These are phyloP conservation scores for Geosmithia putterillii DNA, from an alignment of 2,329 filamentous ascomycete species.

Conservation along the genomic window DNA sequence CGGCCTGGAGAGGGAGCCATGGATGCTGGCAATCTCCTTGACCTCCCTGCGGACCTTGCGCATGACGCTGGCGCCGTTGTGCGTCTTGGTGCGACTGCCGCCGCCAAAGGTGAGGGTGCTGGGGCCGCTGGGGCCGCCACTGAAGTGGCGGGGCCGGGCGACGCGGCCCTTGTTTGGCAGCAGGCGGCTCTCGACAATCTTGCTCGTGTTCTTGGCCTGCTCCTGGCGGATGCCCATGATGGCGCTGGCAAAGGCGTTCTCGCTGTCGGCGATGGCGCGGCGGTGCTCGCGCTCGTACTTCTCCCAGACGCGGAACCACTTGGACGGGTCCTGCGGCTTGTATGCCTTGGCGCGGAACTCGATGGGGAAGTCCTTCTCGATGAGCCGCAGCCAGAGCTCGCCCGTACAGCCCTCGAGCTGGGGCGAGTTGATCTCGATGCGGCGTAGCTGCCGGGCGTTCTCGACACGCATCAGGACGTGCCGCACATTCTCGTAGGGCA, in stretches of 20 bases:
- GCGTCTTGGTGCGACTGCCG: constrained; percentile 39
- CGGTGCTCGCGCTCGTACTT: constrained; percentile 51
- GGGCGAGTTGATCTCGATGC: constrained; percentile 63
- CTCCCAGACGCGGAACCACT: constrained; percentile 70
- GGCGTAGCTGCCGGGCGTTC: constrained; percentile 60
- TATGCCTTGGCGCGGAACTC: constrained; percentile 49
- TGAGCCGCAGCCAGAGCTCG: constrained; percentile 70
- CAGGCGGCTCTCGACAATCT: constrained; percentile 37
- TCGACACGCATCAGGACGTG: constrained; percentile 61
- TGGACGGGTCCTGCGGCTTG: constrained; percentile 50
- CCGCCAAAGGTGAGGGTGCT: constrained; percentile 26
- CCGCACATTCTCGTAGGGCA: constrained; percentile 50
- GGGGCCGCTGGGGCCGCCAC: constrained; percentile 13
- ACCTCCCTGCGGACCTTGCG: constrained; percentile 44
- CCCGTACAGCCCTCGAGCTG: constrained; percentile 58
- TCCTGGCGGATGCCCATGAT: constrained; percentile 45
- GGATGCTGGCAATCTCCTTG: constrained; percentile 35
- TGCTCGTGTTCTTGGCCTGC: constrained; percentile 43
- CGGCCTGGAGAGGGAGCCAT: constrained; percentile 29
- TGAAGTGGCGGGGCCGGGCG: constrained; percentile 6
- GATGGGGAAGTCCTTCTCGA: constrained; percentile 62
- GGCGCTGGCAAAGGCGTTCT: constrained; percentile 42
- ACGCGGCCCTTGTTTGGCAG: constrained; percentile 29
- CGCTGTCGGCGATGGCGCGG: constrained; percentile 45
- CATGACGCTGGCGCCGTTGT: constrained; percentile 39